Evolutionary conservation across 345 rosid species (phyloP).

Genomic region (Gossypium stocksii): DNA sequence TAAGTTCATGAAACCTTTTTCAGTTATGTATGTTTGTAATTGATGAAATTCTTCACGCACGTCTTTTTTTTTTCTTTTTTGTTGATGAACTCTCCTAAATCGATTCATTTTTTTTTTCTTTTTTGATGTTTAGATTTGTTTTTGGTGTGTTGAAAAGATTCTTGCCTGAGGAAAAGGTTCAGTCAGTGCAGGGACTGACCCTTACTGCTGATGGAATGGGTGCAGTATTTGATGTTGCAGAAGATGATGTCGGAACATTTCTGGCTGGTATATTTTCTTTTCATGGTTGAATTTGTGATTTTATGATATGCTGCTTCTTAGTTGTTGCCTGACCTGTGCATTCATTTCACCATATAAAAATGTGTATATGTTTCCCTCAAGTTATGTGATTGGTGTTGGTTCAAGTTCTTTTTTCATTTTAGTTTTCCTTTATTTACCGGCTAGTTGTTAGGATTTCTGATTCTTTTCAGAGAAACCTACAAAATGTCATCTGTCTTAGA

Average conservation of each 20-base stretch:
- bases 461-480: too few relatives aligned
- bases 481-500: too few relatives aligned
- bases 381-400: background rate
- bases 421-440: background rate
- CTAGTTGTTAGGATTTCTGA: background rate
- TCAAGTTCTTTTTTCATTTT: background rate
- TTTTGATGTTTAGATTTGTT: slow-evolving; percentile 48
- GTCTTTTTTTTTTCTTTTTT: background rate
- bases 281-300: background rate
- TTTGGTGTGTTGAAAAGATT: slow-evolving; percentile 62
- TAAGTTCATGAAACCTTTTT: slow-evolving; percentile 31
- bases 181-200: slow-evolving; percentile 59
- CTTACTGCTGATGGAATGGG: slow-evolving; percentile 81
- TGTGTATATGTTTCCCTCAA: background rate
- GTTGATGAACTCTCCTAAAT: background rate
- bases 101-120: background rate
- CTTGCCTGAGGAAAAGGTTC: slow-evolving; percentile 87
- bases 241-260: slow-evolving; percentile 55
- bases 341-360: background rate
- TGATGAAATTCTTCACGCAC: background rate
- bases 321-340: background rate
- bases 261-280: slow-evolving; percentile 41
- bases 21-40: background rate
- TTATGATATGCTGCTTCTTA: too few relatives aligned
- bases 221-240: slow-evolving; percentile 76